Conservation (phyloP, 306 rosid genomes). For the Prunus persica region Prunus_persica_NCBIv2 NC_034009.1:30342001-30342500, state of each 20-base stretch:
- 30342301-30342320: not conserved
- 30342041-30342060: not conserved
- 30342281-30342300: not conserved
- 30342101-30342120: too few species aligned
- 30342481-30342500: not conserved
- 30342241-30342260: not conserved
- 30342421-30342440: not conserved
- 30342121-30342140: too few species aligned
- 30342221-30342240: not conserved
- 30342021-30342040: not conserved
- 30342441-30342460: slow-evolving; percentile 20
- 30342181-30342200: too few species aligned
- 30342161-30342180: not conserved
- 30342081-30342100: not conserved
- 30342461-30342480: slow-evolving; percentile 15
- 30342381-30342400: slow-evolving; percentile 42
- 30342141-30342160: too few species aligned
- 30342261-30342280: not conserved
- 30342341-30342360: not conserved
- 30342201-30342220: not conserved
- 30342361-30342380: slow-evolving; percentile 41
- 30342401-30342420: not conserved
- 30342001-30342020: not conserved
- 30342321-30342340: not conserved
- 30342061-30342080: too few species aligned